A percentile compares a stretch with the other conserved stretches of the same genome.
phyloP scores from a whole-genome alignment of 2,329 filamentous ascomycete genomes.

The Calonectria honghensis region DNA sequence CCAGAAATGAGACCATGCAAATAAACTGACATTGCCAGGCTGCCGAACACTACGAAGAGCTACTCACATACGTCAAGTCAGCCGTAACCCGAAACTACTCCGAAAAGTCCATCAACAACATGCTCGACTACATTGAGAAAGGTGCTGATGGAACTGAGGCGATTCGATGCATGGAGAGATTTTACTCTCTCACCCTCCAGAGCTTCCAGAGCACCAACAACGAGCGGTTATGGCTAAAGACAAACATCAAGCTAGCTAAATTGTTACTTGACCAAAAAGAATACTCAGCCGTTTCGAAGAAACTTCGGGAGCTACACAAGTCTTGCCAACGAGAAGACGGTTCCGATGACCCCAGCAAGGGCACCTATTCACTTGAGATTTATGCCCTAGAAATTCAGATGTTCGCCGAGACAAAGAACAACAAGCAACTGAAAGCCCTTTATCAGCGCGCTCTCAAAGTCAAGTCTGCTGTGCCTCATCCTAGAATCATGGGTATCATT shows the following conservation, averaged over 20 bases:
- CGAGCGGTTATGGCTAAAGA: conserved; percentile 97
- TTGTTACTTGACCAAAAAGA: conserved; percentile 94
- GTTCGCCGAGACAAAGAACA: conserved; percentile 97
- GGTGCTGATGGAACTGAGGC: conserved; percentile 81
- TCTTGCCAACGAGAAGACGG: conserved; percentile 93
- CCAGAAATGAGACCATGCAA: background rate
- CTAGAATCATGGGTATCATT: conserved; percentile 99
- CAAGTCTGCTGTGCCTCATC: conserved; percentile 96
- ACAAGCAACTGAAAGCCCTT: conserved; percentile 94
- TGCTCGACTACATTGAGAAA: conserved; percentile 98
- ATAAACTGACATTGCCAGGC: conserved; percentile 78
- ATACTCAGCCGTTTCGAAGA: conserved; percentile 86
- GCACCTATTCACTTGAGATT: conserved; percentile 95
- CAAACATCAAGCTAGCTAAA: conserved; percentile 96
- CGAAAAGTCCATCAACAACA: conserved; percentile 99
- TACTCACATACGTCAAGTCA: conserved; percentile 97
- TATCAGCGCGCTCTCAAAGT: conserved; percentile 95
- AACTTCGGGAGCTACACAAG: conserved; percentile 90
- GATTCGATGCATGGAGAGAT: conserved; percentile 90
- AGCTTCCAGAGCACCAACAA: conserved; percentile 99
- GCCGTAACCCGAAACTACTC: conserved; percentile 98
- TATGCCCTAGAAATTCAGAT: conserved; percentile 99
- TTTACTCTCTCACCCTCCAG: conserved; percentile 94
- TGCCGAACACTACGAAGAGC: conserved; percentile 92
- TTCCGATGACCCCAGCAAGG: conserved; percentile 93